These are phyloP conservation scores for Actinomortierella wolfii DNA, from an alignment of 371 early-diverging fungal genomes.

Conservation along the genomic window DNA sequence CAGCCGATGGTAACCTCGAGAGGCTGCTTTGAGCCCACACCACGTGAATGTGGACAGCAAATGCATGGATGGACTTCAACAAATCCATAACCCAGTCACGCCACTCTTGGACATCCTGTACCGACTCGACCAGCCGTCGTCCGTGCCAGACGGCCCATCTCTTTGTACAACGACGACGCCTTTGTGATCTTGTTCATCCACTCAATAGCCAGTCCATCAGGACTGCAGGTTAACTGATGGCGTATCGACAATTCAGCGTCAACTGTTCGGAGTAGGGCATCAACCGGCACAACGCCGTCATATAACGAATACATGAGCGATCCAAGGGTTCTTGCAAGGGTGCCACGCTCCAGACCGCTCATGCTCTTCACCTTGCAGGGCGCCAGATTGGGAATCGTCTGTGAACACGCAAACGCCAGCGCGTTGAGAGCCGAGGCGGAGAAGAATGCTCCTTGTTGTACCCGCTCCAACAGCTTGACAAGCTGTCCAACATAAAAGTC, in stretches of 20 bases:
- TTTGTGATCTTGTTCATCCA: constrained; percentile 17
- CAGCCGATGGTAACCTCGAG: constrained; percentile 21
- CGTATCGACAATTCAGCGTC: constrained; percentile 12
- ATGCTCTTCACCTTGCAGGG: constrained; percentile 25
- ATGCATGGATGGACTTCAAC: constrained; percentile 30
- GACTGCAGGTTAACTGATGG: too few species aligned
- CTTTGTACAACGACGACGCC: constrained; percentile 22
- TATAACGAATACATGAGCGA: constrained; percentile 27
- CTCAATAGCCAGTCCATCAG: too few species aligned
- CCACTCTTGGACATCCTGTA: neutral
- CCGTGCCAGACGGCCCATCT: constrained; percentile 41
- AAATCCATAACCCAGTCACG: constrained; percentile 21
- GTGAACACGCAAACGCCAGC: constrained; percentile 32
- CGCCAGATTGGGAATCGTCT: constrained; percentile 33
- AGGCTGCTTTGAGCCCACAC: constrained; percentile 40
- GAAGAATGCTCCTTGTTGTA: too few species aligned
- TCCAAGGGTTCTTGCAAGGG: constrained; percentile 18
- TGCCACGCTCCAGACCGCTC: constrained; percentile 6
- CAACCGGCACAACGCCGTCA: constrained; percentile 31
- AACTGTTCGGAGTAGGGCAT: constrained; percentile 25
- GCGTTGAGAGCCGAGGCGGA: too few species aligned
- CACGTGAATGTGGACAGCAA: constrained; percentile 38
- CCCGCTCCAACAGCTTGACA: neutral
- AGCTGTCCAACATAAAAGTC: constrained; percentile 28
- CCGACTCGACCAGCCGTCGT: constrained; percentile 33